These are phyloP conservation scores for Podosphaera xanthii DNA, from an alignment of 2,329 filamentous ascomycete species.

Conservation along the genomic window DNA sequence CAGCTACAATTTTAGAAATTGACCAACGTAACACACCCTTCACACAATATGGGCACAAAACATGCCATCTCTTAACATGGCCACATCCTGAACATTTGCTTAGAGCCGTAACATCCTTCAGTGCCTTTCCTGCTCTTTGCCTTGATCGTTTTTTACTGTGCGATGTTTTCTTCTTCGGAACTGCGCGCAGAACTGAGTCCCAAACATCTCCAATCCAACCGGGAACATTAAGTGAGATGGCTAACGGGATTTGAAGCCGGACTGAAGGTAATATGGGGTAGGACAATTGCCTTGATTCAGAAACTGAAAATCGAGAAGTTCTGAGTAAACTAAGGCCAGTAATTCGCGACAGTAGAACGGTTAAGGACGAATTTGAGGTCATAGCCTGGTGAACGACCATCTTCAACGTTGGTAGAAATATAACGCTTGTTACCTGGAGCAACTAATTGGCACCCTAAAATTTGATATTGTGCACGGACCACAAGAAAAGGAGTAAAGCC, in stretches of 20 bases:
- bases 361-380: conserved; percentile 18
- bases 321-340: conserved; percentile 21
- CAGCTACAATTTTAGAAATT: neutral
- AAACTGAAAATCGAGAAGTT: conserved; percentile 21
- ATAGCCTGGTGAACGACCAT: conserved; percentile 25
- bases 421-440: no score
- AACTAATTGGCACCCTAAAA: no score
- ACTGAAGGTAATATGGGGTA: conserved; percentile 28
- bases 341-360: conserved; percentile 33
- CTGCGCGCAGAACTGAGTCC: conserved; percentile 77
- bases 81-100: conserved; percentile 84
- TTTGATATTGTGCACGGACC: no score
- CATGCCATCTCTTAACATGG: conserved; percentile 65
- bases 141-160: conserved; percentile 86
- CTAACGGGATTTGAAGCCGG: conserved; percentile 33
- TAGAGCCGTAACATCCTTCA: conserved; percentile 72
- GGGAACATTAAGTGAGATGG: conserved; percentile 37
- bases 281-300: conserved; percentile 24
- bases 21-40: conserved; percentile 33
- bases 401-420: conserved; percentile 5
- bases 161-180: conserved; percentile 97
- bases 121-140: conserved; percentile 83
- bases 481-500: no score
- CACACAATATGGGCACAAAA: conserved; percentile 72
- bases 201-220: conserved; percentile 61